phyloP scores from a whole-genome alignment of 2,329 filamentous ascomycete genomes.

The Stromatinia cepivora region DNA sequence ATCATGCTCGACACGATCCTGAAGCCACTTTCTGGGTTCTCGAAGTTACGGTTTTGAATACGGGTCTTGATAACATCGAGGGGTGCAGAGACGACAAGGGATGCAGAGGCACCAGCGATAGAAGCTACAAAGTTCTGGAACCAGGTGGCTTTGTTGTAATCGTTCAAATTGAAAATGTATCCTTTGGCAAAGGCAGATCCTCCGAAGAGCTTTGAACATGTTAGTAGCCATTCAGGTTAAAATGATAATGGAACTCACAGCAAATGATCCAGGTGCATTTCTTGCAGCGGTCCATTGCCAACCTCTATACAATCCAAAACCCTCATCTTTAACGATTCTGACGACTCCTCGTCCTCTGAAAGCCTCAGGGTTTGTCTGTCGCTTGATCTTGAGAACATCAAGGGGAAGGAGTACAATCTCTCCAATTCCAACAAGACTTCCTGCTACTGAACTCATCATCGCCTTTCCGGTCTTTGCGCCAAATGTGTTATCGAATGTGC shows the following conservation, averaged over 20 bases:
- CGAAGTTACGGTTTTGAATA: conserved; percentile 98
- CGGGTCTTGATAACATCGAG: conserved; percentile 98
- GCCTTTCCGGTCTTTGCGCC: conserved; percentile 98
- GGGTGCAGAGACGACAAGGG: conserved; percentile 92
- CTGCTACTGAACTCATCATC: conserved; percentile 94
- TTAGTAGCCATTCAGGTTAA: conserved; percentile 31
- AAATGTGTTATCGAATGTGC: conserved; percentile 83
- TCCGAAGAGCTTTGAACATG: conserved; percentile 75
- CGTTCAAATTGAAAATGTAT: conserved; percentile 82
- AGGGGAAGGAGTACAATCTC: conserved; percentile 94
- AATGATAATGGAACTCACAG: conserved; percentile 58
- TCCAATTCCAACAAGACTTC: conserved; percentile 93
- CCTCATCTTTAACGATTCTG: conserved; percentile 88
- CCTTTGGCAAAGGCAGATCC: conserved; percentile 97
- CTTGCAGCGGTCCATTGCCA: conserved; percentile 97
- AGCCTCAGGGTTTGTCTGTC: conserved; percentile 97
- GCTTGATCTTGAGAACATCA: conserved; percentile 98
- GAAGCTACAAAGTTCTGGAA: conserved; percentile 96
- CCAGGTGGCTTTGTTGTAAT: conserved; percentile 96
- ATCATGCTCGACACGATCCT: conserved; percentile 91
- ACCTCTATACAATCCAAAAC: conserved; percentile 91
- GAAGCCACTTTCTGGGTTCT: conserved; percentile 94
- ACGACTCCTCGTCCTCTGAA: conserved; percentile 92
- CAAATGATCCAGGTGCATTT: conserved; percentile 95
- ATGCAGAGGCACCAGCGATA: conserved; percentile 90